Conservation (phyloP, 2,329 filamentous ascomycete genomes). For the Aspergillus pseudotamarii region DNA sequence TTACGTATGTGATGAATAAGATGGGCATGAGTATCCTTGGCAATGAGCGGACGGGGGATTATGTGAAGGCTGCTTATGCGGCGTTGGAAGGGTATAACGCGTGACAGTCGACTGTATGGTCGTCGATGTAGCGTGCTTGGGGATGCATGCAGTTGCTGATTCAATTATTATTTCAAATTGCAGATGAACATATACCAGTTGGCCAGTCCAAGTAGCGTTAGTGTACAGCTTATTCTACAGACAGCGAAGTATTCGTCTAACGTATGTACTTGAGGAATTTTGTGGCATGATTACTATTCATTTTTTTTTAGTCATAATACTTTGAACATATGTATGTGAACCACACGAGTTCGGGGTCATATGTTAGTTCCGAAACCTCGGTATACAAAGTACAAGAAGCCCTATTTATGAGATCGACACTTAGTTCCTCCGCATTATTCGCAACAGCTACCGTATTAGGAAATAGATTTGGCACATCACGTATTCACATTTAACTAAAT, state of each 20-base stretch:
- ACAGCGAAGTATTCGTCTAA: no score
- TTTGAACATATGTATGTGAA: not conserved
- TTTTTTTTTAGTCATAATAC: not conserved
- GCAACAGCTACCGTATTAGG: not conserved
- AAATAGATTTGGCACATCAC: not conserved
- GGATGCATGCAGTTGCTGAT: not conserved
- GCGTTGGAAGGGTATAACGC: not conserved
- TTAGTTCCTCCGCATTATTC: constrained; percentile 2
- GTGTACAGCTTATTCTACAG: not conserved
- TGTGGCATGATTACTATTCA: not conserved
- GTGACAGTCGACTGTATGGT: not conserved
- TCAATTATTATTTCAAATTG: not conserved
- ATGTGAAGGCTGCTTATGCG: constrained; percentile 38
- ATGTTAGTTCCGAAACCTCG: not conserved
- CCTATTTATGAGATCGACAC: not conserved
- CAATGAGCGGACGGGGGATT: constrained; percentile 29
- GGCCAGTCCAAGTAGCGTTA: not conserved
- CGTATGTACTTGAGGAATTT: no score
- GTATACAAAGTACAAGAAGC: not conserved
- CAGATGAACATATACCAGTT: not conserved
- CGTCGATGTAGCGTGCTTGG: not conserved
- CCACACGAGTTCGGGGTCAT: not conserved
- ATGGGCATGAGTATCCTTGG: constrained; percentile 40
- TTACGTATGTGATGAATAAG: constrained; percentile 52
- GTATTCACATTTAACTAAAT: not conserved